A percentile compares a stretch with the other conserved stretches of the same genome.
Evolutionary conservation across 768 basidiomycete species (phyloP).

Genomic region (Tubosaeta sp.): DNA sequence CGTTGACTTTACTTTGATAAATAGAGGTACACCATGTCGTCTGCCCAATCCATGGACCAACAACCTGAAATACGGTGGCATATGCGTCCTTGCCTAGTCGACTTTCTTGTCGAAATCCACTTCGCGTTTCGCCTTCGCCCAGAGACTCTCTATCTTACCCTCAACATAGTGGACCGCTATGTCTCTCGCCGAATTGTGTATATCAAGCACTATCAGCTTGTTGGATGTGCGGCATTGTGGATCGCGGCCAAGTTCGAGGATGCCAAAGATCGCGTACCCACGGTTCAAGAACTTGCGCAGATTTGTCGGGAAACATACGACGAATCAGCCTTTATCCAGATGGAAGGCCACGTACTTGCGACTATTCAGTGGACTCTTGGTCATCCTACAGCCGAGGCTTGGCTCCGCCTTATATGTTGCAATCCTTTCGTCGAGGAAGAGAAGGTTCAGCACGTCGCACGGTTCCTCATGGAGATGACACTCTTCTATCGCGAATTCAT

Average conservation of each 20-base stretch:
- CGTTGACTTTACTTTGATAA: slow-evolving; percentile 7
- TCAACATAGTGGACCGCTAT: slow-evolving; percentile 99
- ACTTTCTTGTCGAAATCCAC: slow-evolving; percentile 98
- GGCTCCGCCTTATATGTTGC: slow-evolving; percentile 84
- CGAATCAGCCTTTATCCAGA: slow-evolving; percentile 96
- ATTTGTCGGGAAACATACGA: slow-evolving; percentile 98
- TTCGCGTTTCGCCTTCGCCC: slow-evolving; percentile 97
- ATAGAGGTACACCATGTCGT: slow-evolving; percentile 83
- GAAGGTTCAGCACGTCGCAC: slow-evolving; percentile 91
- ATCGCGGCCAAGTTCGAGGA: slow-evolving; percentile 99
- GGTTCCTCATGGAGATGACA: slow-evolving; percentile 99
- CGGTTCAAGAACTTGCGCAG: slow-evolving; percentile 88
- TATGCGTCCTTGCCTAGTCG: slow-evolving; percentile 98
- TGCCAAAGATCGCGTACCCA: slow-evolving; percentile 96
- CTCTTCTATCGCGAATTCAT: slow-evolving; percentile 97
- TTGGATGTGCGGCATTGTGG: slow-evolving; percentile 98
- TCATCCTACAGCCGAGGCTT: slow-evolving; percentile 96
- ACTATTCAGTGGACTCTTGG: slow-evolving; percentile 97
- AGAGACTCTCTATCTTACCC: slow-evolving; percentile 95
- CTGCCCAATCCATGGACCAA: slow-evolving; percentile 96
- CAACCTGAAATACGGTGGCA: slow-evolving; percentile 99
- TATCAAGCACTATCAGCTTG: slow-evolving; percentile 98
- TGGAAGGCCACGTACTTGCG: slow-evolving; percentile 95
- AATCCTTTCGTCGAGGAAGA: slow-evolving; percentile 75
- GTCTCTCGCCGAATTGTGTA: slow-evolving; percentile 98